These are phyloP conservation scores for Hymenotorrendiella dingleyae DNA, from an alignment of 2,329 filamentous ascomycete genomes.

Conservation along the genomic window DNA sequence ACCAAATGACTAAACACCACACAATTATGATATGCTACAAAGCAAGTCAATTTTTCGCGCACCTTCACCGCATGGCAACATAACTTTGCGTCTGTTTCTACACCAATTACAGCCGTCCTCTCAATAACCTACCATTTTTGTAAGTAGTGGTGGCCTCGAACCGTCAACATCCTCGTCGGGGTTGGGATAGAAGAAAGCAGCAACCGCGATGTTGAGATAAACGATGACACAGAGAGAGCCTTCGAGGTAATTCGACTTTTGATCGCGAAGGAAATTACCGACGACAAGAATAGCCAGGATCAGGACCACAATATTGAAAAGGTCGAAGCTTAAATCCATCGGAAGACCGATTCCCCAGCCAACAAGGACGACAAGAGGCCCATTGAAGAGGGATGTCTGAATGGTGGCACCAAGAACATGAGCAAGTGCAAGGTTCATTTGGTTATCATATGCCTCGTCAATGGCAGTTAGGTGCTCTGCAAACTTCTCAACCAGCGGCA, in stretches of 20 bases:
- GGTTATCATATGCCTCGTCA: slow-evolving; percentile 77
- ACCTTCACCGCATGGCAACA: too few species aligned
- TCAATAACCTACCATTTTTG: background rate
- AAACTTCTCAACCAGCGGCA: slow-evolving; percentile 79
- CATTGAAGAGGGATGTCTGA: slow-evolving; percentile 85
- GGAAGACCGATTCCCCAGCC: slow-evolving; percentile 68
- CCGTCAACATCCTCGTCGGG: slow-evolving; percentile 14
- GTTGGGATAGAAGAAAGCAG: slow-evolving; percentile 52
- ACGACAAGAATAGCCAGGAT: slow-evolving; percentile 82
- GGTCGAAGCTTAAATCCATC: slow-evolving; percentile 79
- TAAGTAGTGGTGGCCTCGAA: background rate
- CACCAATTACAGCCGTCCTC: too few species aligned
- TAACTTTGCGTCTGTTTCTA: too few species aligned
- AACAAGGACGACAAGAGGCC: slow-evolving; percentile 74
- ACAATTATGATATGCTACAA: too few species aligned
- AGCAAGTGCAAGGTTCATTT: slow-evolving; percentile 78
- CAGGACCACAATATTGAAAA: slow-evolving; percentile 78
- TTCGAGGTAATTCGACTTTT: slow-evolving; percentile 87
- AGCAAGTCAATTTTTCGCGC: too few species aligned
- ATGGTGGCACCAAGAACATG: slow-evolving; percentile 84
- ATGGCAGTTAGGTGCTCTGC: slow-evolving; percentile 80
- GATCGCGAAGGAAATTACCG: slow-evolving; percentile 79
- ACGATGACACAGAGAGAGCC: slow-evolving; percentile 71
- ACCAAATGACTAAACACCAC: too few species aligned
- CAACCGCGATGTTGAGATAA: slow-evolving; percentile 54